phyloP scores from a whole-genome alignment of 2,329 filamentous ascomycete species.

The Gyromitra esculenta region DNA sequence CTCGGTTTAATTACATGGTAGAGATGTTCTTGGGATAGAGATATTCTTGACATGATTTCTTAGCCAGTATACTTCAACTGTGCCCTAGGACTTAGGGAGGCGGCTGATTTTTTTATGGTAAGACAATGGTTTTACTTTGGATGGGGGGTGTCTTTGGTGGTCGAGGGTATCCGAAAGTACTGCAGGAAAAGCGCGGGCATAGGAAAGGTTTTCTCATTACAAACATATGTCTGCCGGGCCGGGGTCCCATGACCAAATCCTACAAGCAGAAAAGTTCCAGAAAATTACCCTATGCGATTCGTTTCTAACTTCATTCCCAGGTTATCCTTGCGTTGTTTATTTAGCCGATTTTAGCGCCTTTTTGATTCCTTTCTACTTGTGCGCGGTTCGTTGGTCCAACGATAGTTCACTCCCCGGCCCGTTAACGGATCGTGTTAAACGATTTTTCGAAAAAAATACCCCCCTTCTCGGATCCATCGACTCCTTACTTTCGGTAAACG shows the following conservation, averaged over 20 bases:
- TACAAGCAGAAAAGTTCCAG: slow-evolving; percentile 37
- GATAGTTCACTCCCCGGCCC: background rate
- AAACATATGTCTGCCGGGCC: slow-evolving; percentile 34
- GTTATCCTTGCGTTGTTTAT: background rate
- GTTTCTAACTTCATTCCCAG: background rate
- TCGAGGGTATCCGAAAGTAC: too few relatives aligned
- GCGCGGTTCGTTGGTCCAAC: background rate
- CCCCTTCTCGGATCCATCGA: background rate
- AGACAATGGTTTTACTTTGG: too few relatives aligned
- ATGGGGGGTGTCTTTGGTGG: too few relatives aligned
- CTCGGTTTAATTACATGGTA: too few relatives aligned
- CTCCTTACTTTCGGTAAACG: background rate
- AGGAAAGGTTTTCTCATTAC: too few relatives aligned
- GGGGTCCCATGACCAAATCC: background rate
- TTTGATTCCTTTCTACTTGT: slow-evolving; percentile 17
- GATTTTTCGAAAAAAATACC: background rate
- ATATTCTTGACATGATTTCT: too few relatives aligned
- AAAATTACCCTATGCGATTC: slow-evolving; percentile 20
- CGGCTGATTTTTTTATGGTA: too few relatives aligned
- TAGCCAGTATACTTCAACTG: too few relatives aligned
- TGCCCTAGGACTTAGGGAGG: too few relatives aligned
- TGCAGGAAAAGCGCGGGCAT: too few relatives aligned
- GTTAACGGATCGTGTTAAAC: background rate
- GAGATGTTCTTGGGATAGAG: too few relatives aligned
- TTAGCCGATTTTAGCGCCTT: slow-evolving; percentile 15